Conservation (phyloP, 2,329 filamentous ascomycete genomes). For the Aspergillus fijiensis region DNA sequence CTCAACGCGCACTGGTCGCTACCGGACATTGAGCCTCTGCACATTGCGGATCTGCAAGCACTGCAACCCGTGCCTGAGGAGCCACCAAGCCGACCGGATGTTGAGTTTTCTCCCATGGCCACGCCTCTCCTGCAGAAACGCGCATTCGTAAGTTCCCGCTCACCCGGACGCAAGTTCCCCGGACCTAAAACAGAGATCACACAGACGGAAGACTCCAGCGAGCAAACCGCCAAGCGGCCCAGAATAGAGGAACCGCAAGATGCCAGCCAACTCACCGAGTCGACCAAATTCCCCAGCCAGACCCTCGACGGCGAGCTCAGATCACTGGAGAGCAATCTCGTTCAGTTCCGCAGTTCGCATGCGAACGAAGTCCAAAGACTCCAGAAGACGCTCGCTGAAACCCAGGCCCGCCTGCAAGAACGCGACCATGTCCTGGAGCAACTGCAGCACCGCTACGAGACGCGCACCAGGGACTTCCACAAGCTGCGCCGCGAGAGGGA, state of each 20-base stretch:
- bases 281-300: slow-evolving; percentile 33
- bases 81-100: slow-evolving; percentile 5
- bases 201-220: slow-evolving; percentile 31
- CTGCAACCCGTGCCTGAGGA: slow-evolving; percentile 18
- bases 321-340: slow-evolving; percentile 29
- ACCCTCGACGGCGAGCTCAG: slow-evolving; percentile 30
- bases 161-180: not conserved
- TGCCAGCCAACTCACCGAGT: slow-evolving; percentile 38
- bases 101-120: not conserved
- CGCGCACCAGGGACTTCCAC: slow-evolving; percentile 38
- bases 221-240: slow-evolving; percentile 38
- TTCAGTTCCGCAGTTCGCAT: slow-evolving; percentile 34
- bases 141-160: slow-evolving; percentile 27
- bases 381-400: slow-evolving; percentile 26
- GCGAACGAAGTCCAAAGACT: slow-evolving; percentile 33
- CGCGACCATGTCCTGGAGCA: slow-evolving; percentile 34
- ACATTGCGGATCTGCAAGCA: slow-evolving; percentile 32
- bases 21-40: slow-evolving; percentile 38
- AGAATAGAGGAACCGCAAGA: slow-evolving; percentile 39
- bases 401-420: slow-evolving; percentile 31
- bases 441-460: slow-evolving; percentile 49
- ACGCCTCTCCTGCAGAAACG: slow-evolving; percentile 29
- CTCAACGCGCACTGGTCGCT: slow-evolving; percentile 41
- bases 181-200: slow-evolving; percentile 22
- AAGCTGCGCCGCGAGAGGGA: slow-evolving; percentile 40